phyloP scores from a whole-genome alignment of 2,329 filamentous ascomycete genomes.

The Tympanopsis confertula region DNA sequence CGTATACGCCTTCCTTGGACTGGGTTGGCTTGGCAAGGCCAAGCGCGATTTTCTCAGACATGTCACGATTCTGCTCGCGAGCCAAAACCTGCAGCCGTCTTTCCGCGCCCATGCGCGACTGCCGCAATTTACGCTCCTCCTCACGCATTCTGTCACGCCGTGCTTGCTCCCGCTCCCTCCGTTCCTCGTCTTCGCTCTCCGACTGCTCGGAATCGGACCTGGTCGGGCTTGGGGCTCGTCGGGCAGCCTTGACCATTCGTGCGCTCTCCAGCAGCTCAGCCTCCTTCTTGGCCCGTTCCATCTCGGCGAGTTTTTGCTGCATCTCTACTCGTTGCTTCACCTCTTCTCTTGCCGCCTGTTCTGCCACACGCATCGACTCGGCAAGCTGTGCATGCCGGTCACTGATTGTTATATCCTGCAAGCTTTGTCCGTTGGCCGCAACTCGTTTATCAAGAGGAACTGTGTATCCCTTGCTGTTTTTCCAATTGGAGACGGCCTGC shows the following conservation, averaged over 20 bases:
- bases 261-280: conserved; percentile 51
- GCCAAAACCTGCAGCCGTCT: conserved; percentile 85
- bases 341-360: conserved; percentile 88
- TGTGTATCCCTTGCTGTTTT: conserved; percentile 97
- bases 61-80: conserved; percentile 89
- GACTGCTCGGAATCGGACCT: conserved; percentile 32
- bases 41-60: conserved; percentile 90
- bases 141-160: conserved; percentile 70
- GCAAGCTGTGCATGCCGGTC: conserved; percentile 97
- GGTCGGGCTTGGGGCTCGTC: conserved; percentile 22
- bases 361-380: conserved; percentile 85
- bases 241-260: background rate
- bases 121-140: conserved; percentile 78
- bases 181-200: conserved; percentile 54
- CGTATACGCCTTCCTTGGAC: conserved; percentile 89
- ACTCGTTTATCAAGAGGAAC: conserved; percentile 90
- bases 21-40: conserved; percentile 91
- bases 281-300: conserved; percentile 89
- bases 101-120: conserved; percentile 92
- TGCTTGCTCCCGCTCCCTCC: conserved; percentile 65
- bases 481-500: conserved; percentile 93
- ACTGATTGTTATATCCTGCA: conserved; percentile 92
- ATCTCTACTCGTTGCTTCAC: conserved; percentile 84
- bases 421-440: conserved; percentile 82
- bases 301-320: conserved; percentile 92